These are phyloP conservation scores for Flaveria trinervia DNA, from an alignment of 129 eudicot genomes.

Conservation along the genomic window DNA sequence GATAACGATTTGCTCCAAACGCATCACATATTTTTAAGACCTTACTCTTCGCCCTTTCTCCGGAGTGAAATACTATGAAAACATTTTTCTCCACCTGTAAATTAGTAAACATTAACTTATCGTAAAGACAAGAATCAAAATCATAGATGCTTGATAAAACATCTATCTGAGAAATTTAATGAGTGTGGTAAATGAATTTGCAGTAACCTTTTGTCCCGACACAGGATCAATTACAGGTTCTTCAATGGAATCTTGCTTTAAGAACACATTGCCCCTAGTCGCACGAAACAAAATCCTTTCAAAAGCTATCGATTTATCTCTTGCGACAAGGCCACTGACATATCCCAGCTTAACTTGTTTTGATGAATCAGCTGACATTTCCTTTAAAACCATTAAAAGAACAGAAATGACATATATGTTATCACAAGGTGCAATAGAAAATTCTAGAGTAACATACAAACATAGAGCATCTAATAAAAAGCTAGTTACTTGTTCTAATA, in stretches of 20 bases:
- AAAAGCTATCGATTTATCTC: constrained; percentile 76
- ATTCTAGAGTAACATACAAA: constrained; percentile 4
- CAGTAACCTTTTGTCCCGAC: constrained; percentile 70
- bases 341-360: constrained; percentile 78
- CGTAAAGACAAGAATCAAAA: not conserved
- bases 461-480: constrained; percentile 13
- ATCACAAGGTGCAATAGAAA: constrained; percentile 1
- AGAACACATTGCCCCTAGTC: constrained; percentile 83
- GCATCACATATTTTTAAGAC: constrained; percentile 89
- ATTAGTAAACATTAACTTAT: constrained; percentile 16
- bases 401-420: not conserved
- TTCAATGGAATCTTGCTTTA: constrained; percentile 63
- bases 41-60: constrained; percentile 86
- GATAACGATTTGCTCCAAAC: constrained; percentile 92
- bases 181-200: not conserved
- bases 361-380: constrained; percentile 57
- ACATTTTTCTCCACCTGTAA: constrained; percentile 85
- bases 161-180: not conserved
- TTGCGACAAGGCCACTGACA: constrained; percentile 75
- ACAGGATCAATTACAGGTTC: constrained; percentile 73
- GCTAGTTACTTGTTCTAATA: constrained; percentile 67
- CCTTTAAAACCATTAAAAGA: constrained; percentile 39
- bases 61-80: constrained; percentile 78
- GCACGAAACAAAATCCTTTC: constrained; percentile 87
- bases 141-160: constrained; percentile 5